Base-by-base conservation (phyloP, 495 filamentous ascomycete genomes). In the Saxispiralis lemnorum region DNA sequence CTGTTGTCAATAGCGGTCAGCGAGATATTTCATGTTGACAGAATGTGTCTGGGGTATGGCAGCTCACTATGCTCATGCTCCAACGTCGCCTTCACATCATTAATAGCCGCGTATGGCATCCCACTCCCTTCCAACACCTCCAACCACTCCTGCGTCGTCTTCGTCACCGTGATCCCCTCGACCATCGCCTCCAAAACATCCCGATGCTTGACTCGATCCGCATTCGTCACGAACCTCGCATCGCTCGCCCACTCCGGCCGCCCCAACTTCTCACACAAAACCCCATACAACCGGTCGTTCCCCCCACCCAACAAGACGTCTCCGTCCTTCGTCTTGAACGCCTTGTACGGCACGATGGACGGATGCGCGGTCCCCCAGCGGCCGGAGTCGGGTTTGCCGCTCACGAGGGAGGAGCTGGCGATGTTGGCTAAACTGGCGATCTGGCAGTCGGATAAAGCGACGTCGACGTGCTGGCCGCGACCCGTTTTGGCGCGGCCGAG, bases 331-430 rank as follows among this genome's bases (percentile, higher is more conserved):
- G 92, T 97, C 51, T 81, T 77, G 67, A 94, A 97, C 13, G 81
- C 79, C 51, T 78, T 72, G 57, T 97, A 97, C 0, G 89, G 89
- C 0, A 97, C 89, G 61, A 97, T 95, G 0, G 85, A 94, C 85
- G 82, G 89, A 67, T 97, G 89, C 35, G 86, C 86, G 6, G 89
- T 97, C 5, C 89, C 89, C 84, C 86, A 94, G 41, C 89, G 70
- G 0, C 89, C 89, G 0, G 73, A 70, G 61, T 96, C 88, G 46
- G 77, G 78, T 58, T 95, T 61, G 7, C 86, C 86, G 54, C 82
- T 92, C 39, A 97, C 84, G 38, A 97, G 64, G 38, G 75, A 83
- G 38, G 85, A 93, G 58, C 83, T 93, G 9, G 88, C 89, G 49
- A 97, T 79, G 60, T 97, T 97, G 1, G 83, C 71, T 37, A 97